These are phyloP conservation scores for Basidioascus undulatus DNA, from an alignment of 768 basidiomycete genomes.

Conservation along the genomic window DNA sequence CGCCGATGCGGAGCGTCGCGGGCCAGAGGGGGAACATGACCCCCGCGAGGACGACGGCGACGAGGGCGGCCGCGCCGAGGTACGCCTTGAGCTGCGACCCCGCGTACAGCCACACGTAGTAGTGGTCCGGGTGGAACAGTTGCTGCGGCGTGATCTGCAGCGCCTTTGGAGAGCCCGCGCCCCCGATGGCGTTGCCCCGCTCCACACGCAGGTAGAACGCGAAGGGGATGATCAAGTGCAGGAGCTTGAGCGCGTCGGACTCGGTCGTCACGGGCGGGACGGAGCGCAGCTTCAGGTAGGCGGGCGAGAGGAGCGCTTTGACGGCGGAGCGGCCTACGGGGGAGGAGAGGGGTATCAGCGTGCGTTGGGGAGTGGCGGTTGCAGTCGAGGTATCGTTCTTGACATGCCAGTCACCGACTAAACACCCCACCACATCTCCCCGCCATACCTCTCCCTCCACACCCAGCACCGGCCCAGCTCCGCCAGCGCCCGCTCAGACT, in stretches of 20 bases:
- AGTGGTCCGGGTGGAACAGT: constrained; percentile 56
- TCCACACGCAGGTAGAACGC: constrained; percentile 87
- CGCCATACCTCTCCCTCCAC: no score
- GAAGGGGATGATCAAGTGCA: constrained; percentile 47
- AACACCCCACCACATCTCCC: no score
- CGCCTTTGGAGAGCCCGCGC: constrained; percentile 31
- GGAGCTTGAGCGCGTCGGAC: constrained; percentile 40
- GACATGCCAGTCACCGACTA: not conserved
- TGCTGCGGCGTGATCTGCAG: constrained; percentile 51
- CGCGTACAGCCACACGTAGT: constrained; percentile 94
- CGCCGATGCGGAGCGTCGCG: constrained; percentile 66
- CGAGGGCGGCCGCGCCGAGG: constrained; percentile 72
- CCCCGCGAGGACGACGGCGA: constrained; percentile 73
- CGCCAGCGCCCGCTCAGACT: constrained; percentile 6
- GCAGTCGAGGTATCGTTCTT: not conserved
- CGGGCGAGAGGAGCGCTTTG: constrained; percentile 73
- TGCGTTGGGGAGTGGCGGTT: not conserved
- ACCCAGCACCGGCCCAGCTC: not conserved
- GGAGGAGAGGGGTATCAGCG: not conserved
- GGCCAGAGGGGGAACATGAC: constrained; percentile 99
- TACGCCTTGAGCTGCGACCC: constrained; percentile 84
- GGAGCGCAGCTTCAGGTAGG: constrained; percentile 69
- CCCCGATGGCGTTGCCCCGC: constrained; percentile 36
- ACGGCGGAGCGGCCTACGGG: constrained; percentile 65
- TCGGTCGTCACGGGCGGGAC: constrained; percentile 32